Evolutionary conservation across 495 filamentous ascomycete genomes (phyloP).

Genomic region (Penicillium nucicola): DNA sequence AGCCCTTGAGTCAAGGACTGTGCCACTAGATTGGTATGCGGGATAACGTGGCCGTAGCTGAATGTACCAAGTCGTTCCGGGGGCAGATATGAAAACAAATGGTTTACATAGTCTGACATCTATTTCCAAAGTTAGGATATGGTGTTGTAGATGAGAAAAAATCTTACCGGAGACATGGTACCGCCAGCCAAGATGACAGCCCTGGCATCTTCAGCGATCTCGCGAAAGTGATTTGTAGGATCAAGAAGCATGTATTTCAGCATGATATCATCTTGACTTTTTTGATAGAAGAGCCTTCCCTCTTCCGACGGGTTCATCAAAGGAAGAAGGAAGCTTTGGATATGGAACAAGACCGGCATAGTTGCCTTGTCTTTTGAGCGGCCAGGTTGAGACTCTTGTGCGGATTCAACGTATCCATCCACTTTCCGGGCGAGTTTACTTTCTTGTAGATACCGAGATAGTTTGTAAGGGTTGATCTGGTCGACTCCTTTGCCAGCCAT

Average conservation of each 20-base stretch:
- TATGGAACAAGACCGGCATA: conserved; percentile 74
- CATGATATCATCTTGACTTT: conserved; percentile 51
- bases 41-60: conserved; percentile 94
- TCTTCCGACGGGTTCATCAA: conserved; percentile 87
- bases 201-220: conserved; percentile 80
- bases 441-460: conserved; percentile 81
- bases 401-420: conserved; percentile 73
- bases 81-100: conserved; percentile 77
- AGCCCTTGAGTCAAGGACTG: conserved; percentile 57
- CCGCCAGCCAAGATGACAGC: conserved; percentile 91
- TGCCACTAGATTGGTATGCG: conserved; percentile 72
- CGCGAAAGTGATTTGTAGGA: conserved; percentile 85
- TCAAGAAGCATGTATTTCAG: conserved; percentile 92
- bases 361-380: conserved; percentile 34
- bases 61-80: conserved; percentile 67
- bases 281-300: conserved; percentile 80
- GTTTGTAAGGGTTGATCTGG: conserved; percentile 89
- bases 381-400: conserved; percentile 41
- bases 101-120: conserved; percentile 82
- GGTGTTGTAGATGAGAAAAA: not conserved
- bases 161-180: conserved; percentile 84
- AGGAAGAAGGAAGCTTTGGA: conserved; percentile 77
- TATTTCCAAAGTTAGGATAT: conserved; percentile 17
- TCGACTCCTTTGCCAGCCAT: conserved; percentile 85
- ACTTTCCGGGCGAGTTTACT: conserved; percentile 94